Evolutionary conservation across 371 early-diverging fungal genomes (phyloP).

Genomic region (Smittium culicis): DNA sequence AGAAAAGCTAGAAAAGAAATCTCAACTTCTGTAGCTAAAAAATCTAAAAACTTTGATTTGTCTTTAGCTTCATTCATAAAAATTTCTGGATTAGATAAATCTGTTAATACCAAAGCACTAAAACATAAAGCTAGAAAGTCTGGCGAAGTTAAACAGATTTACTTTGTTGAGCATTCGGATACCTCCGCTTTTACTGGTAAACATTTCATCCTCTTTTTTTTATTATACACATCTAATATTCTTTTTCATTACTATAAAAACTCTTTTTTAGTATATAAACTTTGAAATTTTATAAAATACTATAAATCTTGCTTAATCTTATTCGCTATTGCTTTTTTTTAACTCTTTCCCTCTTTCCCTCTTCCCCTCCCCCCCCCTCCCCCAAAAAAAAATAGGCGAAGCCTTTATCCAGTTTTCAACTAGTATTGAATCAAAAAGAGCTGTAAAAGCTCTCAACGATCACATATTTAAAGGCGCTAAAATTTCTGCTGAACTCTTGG

Average conservation of each 20-base stretch:
- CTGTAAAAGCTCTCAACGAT: conserved; percentile 40
- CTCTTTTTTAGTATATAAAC: too few relatives aligned
- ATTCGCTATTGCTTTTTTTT: neutral
- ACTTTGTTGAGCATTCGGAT: too few relatives aligned
- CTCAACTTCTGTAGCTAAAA: too few relatives aligned
- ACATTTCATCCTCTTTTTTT: too few relatives aligned
- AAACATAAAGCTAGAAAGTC: conserved; percentile 52
- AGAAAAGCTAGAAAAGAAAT: conserved; percentile 4
- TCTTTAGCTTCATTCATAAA: neutral
- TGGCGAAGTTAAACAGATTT: conserved; percentile 43
- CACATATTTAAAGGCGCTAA: conserved; percentile 49
- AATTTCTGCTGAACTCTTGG: conserved; percentile 24
- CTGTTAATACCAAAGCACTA: conserved; percentile 46
- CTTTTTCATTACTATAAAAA: too few relatives aligned
- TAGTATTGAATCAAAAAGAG: conserved; percentile 32
- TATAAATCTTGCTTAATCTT: neutral
- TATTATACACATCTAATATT: too few relatives aligned
- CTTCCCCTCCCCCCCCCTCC: neutral
- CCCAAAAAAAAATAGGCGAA: conserved; percentile 32
- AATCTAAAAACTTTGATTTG: neutral
- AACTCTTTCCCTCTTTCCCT: neutral
- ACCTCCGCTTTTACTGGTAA: too few relatives aligned
- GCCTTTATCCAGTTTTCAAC: conserved; percentile 25
- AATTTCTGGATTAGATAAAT: conserved; percentile 24
- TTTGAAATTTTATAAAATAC: too few relatives aligned